Evolutionary conservation across 73 alveolate species (phyloP).

Genomic region (Paramecium caudatum): DNA sequence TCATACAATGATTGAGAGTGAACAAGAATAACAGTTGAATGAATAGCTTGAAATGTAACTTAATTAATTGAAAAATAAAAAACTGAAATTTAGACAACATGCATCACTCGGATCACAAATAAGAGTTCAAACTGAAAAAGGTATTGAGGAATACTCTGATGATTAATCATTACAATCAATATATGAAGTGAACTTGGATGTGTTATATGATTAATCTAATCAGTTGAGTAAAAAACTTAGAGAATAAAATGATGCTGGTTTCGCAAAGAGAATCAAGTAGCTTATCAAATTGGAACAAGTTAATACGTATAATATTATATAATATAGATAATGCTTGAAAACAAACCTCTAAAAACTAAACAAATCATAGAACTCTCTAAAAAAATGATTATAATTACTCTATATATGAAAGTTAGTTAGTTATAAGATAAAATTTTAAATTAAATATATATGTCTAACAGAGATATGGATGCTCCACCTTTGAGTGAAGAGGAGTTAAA

Average conservation of each 20-base stretch:
- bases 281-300: conserved; percentile 9
- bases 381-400: neutral
- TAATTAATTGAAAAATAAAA: conserved; percentile 7
- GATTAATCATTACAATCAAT: conserved; percentile 39
- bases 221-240: neutral
- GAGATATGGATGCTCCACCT: conserved; percentile 79
- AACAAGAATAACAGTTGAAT: neutral
- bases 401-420: conserved; percentile 12
- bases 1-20: conserved; percentile 29
- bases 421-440: conserved; percentile 3
- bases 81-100: neutral
- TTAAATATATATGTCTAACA: neutral
- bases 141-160: neutral
- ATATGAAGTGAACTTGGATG: conserved; percentile 34
- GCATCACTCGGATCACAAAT: neutral
- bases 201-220: neutral
- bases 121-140: neutral
- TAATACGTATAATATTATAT: neutral
- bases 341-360: neutral
- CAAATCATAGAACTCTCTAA: neutral
- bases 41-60: neutral
- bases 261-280: neutral
- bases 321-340: neutral
- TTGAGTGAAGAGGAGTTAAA: conserved; percentile 91
- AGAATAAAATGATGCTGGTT: conserved; percentile 18